phyloP scores from a whole-genome alignment of 768 basidiomycete genomes.

The Xerocomus brunneocitrinus region DNA sequence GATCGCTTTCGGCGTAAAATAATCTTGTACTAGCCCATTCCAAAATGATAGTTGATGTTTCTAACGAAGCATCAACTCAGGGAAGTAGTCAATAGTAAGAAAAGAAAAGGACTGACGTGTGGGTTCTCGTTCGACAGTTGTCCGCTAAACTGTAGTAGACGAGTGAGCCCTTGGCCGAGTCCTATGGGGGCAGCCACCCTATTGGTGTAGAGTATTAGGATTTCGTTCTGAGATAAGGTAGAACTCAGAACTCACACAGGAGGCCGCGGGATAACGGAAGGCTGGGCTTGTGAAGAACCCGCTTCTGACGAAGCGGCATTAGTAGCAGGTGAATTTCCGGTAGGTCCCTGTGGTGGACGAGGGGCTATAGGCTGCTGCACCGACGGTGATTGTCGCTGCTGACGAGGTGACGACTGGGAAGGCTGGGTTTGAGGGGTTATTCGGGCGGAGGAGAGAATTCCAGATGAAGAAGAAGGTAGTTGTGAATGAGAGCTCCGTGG shows the following conservation, averaged over 20 bases:
- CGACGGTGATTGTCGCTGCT: conserved; percentile 31
- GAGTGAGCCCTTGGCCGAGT: conserved; percentile 58
- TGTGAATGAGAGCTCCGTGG: conserved; percentile 39
- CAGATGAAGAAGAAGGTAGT: conserved; percentile 29
- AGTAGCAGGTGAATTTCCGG: conserved; percentile 20
- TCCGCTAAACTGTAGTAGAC: conserved; percentile 68
- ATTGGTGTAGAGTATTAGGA: conserved; percentile 18
- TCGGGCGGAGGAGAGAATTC: conserved; percentile 24
- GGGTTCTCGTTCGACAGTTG: conserved; percentile 52
- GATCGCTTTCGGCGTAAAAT: conserved; percentile 64
- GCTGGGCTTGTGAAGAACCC: conserved; percentile 31
- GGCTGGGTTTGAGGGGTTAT: conserved; percentile 34
- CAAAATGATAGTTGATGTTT: conserved; percentile 67
- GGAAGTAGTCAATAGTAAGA: neutral
- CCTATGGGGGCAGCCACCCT: conserved; percentile 38
- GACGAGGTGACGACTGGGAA: conserved; percentile 31
- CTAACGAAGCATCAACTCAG: conserved; percentile 26
- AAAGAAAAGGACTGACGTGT: conserved; percentile 32
- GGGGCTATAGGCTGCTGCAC: conserved; percentile 36
- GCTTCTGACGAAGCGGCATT: conserved; percentile 26
- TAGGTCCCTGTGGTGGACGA: conserved; percentile 30
- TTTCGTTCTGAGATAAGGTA: neutral
- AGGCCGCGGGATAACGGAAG: conserved; percentile 23
- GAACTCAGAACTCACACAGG: conserved; percentile 28
- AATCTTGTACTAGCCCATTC: conserved; percentile 59